Evolutionary conservation across 345 rosid genomes (phyloP), one percentile per base, ranked within the genome.

Genomic region (Citrus maxima): DNA sequence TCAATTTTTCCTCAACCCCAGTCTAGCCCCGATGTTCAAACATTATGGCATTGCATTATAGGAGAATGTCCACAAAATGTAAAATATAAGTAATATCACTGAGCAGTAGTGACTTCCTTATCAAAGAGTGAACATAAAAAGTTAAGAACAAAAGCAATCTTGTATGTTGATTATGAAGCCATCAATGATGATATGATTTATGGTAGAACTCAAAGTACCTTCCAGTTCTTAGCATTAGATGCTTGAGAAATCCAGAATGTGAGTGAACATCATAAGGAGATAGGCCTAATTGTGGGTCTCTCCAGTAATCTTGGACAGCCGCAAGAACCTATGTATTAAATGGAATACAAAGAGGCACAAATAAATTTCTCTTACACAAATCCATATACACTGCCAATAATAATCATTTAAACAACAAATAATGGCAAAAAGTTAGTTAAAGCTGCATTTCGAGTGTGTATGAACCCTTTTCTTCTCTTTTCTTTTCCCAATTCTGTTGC

Each of bases 211-310:
- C 55, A 60, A 30, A 6, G 24, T 86, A 95, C 99, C 99, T 93
- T 87, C 99, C 98, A 82, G 90, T 90, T 90, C 99, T 91, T 46
- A 95, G 89, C 91, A 91, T 89, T 78, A 93, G 90, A 89, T 93
- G 99, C 89, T 93, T 95, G 73, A 95, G 95, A 84, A 90, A 95
- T 74, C 99, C 99, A 54, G 59, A 84, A 84, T 95, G 99, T 76
- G 96, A 90, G 81, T 87, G 88, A 84, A 87, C 88, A 77, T 93
- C 81, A 80, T 92, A 93, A 18, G 99, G 98, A 83, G 96, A 92
- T 82, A 95, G 92, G 78, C 82, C 88, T 58, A 92, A 77, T 64
- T 81, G 79, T 10, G 93, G 88, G 83, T 93, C 93, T 87, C 92
- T 92, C 99, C 98, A 95, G 79, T 82, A 87, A 73, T 90, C 92